These are phyloP conservation scores for Rhododendron ferrugineum DNA, from an alignment of 148 eudicot genomes.

Conservation along the genomic window DNA sequence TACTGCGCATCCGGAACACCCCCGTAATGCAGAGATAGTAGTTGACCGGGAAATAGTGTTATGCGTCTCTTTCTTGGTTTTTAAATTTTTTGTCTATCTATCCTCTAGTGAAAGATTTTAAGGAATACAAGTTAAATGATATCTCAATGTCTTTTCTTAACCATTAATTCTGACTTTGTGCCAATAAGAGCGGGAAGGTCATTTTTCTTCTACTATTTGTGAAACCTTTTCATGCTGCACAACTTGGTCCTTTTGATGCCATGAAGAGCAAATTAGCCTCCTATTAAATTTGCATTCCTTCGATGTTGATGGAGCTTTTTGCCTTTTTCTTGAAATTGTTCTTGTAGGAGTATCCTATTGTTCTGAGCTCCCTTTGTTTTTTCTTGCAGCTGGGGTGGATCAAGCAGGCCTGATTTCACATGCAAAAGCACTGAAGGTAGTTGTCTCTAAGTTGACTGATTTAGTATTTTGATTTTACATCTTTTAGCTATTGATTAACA, in stretches of 20 bases:
- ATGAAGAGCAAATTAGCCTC: neutral
- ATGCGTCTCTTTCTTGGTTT: neutral
- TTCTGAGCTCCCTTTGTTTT: neutral
- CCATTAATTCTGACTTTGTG: neutral
- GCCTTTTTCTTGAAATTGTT: neutral
- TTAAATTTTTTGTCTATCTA: neutral
- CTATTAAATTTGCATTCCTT: neutral
- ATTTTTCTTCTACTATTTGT: neutral
- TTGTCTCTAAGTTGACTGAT: neutral
- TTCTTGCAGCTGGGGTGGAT: slow-evolving; percentile 94
- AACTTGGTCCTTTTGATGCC: neutral
- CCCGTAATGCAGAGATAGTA: neutral
- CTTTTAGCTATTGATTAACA: neutral
- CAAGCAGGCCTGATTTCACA: slow-evolving; percentile 95
- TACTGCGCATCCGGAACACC: too few relatives aligned
- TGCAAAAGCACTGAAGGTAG: slow-evolving; percentile 98
- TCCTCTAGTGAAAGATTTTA: neutral
- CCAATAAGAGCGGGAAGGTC: neutral
- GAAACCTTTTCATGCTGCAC: neutral
- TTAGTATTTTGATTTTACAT: neutral
- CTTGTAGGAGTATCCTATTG: neutral
- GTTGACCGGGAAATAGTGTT: neutral
- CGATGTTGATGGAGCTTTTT: neutral
- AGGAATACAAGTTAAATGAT: neutral
- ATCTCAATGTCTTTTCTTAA: neutral